Base-by-base conservation (phyloP, 129 eudicot species). In the Sambucus nigra region DNA sequence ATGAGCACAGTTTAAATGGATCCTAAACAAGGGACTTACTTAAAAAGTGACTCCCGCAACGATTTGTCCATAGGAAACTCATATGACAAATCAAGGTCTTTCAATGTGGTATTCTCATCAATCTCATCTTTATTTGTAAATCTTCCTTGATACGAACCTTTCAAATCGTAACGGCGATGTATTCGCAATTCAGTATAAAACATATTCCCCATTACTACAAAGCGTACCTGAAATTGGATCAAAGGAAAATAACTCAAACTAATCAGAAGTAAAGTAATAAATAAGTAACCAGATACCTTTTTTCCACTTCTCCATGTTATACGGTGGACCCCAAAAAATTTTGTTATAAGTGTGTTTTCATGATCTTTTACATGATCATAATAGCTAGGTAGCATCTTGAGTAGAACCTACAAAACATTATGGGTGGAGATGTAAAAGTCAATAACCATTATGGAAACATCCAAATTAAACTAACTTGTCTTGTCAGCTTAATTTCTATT, bases 181-280 rank as follows among this genome's bases (percentile, higher is more conserved):
- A 92, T 86, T 28, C 87, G 71, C 67, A 92, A 72, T 51, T 92
- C 99, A 46, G 96, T 92, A 57, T 76, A 73, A 21, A 92, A 92
- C 99, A 92, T 92, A 69, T 92, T 92, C 59, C 99, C 99, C 99
- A 92, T 86, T 55, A 92, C 96, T 60, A 92, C 77, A 70, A 92
- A 92, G 14, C 99, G 82, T 38, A 80, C 94, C 99, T 52, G 18
- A 15, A 59, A 35, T 63, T 35, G 12, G 51, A 59, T n/a, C n/a
- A 4, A 44, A 27, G 46, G 11, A 51, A 24, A 25, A 38, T 16
- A 27, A 15, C 9, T 46, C 47, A 11, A 10, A 13, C 62, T 24
- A 24, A 21, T 19, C n/a, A n/a, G n/a, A 22, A 55, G 46, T 17
- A 59, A 29, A 65, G 55, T 47, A 27, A 52, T 25, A 53, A 20